Evolutionary conservation across 2,329 filamentous ascomycete species (phyloP).

Genomic region (Diplodia scrobiculata): DNA sequence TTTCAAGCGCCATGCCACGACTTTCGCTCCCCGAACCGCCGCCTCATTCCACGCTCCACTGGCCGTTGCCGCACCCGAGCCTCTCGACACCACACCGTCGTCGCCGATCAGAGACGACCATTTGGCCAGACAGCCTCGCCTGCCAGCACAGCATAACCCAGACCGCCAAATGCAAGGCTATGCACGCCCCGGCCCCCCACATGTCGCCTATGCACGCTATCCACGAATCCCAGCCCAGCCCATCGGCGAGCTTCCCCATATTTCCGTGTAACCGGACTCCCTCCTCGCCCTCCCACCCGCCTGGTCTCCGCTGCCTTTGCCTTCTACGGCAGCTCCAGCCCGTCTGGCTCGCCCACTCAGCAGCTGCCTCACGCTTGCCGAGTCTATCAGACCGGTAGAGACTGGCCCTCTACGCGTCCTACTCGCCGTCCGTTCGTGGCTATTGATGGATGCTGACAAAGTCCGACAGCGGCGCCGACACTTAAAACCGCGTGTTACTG

Average conservation of each 20-base stretch:
- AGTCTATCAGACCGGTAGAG: conserved; percentile 14
- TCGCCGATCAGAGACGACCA: conserved; percentile 9
- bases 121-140: conserved; percentile 19
- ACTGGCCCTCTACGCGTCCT: conserved; percentile 1
- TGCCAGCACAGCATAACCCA: conserved; percentile 24
- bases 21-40: neutral
- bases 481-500: no score
- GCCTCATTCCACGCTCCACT: neutral
- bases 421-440: neutral
- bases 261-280: conserved; percentile 18
- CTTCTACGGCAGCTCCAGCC: conserved; percentile 9
- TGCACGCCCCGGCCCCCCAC: conserved; percentile 11
- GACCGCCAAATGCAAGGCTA: conserved; percentile 23
- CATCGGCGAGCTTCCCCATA: conserved; percentile 23
- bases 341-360: neutral
- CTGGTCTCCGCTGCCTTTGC: neutral
- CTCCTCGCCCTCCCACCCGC: conserved; percentile 4
- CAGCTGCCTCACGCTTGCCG: neutral
- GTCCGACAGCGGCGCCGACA: conserved; percentile 3
- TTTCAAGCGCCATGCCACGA: neutral
- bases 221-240: conserved; percentile 12
- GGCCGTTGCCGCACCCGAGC: neutral
- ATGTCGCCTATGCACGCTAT: conserved; percentile 11
- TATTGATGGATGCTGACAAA: neutral
- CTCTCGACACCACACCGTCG: neutral